Conservation (phyloP, 495 filamentous ascomycete species). For the Daldinia caldariorum region DNA sequence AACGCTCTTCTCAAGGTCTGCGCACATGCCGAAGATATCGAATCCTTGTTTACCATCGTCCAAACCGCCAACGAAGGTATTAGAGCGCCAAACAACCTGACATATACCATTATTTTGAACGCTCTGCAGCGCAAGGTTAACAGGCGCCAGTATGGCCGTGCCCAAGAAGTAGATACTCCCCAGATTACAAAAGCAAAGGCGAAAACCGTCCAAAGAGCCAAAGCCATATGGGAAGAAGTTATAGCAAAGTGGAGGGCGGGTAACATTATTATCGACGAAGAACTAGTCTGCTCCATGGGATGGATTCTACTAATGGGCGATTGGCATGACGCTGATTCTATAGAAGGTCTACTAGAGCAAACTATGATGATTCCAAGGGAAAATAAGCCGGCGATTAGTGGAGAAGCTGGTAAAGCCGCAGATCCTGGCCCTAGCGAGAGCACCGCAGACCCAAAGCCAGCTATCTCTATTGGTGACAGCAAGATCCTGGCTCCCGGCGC, state of each 20-base stretch:
- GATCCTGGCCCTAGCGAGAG: background rate
- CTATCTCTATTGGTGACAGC: background rate
- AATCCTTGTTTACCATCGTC: slow-evolving; percentile 77
- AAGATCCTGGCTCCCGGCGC: slow-evolving; percentile 14
- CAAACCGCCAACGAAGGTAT: slow-evolving; percentile 69
- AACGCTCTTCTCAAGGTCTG: slow-evolving; percentile 89
- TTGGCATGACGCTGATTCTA: slow-evolving; percentile 67
- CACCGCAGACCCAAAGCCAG: background rate
- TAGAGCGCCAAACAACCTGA: slow-evolving; percentile 70
- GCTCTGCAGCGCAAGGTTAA: slow-evolving; percentile 60
- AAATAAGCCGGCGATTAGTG: slow-evolving; percentile 40
- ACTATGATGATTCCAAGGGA: slow-evolving; percentile 74
- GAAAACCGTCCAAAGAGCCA: slow-evolving; percentile 61
- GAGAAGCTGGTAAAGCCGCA: slow-evolving; percentile 6
- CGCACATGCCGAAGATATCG: slow-evolving; percentile 71
- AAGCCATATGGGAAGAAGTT: slow-evolving; percentile 82
- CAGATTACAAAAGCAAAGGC: slow-evolving; percentile 52
- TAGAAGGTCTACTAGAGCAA: slow-evolving; percentile 77
- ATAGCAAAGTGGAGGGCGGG: slow-evolving; percentile 75
- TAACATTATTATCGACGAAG: slow-evolving; percentile 74
- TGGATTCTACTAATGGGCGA: slow-evolving; percentile 69
- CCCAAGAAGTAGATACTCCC: slow-evolving; percentile 39
- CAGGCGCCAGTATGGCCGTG: slow-evolving; percentile 16
- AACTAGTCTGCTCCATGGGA: slow-evolving; percentile 79
- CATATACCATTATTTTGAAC: slow-evolving; percentile 84